Conservation (phyloP, 2,329 filamentous ascomycete genomes). For the Pestalotiopsis sp. region DNA sequence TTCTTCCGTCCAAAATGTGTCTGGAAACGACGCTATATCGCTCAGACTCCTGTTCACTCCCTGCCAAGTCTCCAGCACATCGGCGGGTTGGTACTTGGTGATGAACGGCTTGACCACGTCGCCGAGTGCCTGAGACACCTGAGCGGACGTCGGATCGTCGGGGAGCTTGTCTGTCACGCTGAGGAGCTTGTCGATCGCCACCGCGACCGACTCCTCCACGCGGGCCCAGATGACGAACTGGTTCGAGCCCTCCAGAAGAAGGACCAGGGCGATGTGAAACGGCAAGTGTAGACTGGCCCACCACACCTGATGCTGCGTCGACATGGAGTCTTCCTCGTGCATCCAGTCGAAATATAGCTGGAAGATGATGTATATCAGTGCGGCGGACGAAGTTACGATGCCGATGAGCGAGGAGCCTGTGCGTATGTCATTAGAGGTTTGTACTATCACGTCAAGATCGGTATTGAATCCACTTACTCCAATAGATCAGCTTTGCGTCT, state of each 20-base stretch:
- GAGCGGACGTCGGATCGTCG: slow-evolving; percentile 17
- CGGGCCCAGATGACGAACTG: slow-evolving; percentile 56
- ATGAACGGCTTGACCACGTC: slow-evolving; percentile 27
- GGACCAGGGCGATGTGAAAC: slow-evolving; percentile 64
- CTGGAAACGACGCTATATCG: slow-evolving; percentile 21
- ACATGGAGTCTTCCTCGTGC: slow-evolving; percentile 59
- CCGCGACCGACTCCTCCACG: slow-evolving; percentile 23
- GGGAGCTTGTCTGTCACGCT: slow-evolving; percentile 1
- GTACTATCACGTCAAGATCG: fast-evolving
- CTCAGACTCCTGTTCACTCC: slow-evolving; percentile 20
- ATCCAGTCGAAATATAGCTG: slow-evolving; percentile 63
- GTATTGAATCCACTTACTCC: slow-evolving; percentile 22
- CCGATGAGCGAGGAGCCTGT: slow-evolving; percentile 42
- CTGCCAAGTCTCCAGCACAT: slow-evolving; percentile 21
- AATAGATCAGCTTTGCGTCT: slow-evolving; percentile 28
- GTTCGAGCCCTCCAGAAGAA: slow-evolving; percentile 65
- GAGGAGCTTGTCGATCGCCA: slow-evolving; percentile 18
- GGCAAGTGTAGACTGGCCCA: slow-evolving; percentile 64
- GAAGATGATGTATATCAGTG: slow-evolving; percentile 49
- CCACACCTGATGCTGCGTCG: slow-evolving; percentile 59
- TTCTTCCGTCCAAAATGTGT: slow-evolving; percentile 23
- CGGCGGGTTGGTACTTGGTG: slow-evolving; percentile 30
- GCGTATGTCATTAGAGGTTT: background rate
- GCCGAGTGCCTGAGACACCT: slow-evolving; percentile 20
- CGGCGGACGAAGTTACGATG: slow-evolving; percentile 39